phyloP scores from a whole-genome alignment of 208 protist genomes.

The Kentomonas sorsogonicus region DNA sequence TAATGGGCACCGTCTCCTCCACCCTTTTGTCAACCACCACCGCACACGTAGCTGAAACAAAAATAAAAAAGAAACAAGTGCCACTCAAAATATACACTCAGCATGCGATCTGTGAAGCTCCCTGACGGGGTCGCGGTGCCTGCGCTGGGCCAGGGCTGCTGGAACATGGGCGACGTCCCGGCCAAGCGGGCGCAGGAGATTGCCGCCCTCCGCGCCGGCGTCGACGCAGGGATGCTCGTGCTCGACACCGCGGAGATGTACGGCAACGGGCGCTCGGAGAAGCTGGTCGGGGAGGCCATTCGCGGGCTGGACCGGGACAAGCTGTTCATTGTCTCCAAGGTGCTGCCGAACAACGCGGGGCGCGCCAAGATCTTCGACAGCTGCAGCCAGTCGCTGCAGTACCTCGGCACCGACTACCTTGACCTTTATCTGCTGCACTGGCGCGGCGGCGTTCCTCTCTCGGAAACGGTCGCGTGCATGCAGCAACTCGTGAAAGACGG shows the following conservation, averaged over 20 bases:
- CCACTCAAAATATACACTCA: not conserved
- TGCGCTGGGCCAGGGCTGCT: conserved; percentile 36
- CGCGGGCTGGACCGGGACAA: conserved; percentile 45
- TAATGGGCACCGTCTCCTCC: no score
- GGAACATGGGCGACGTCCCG: conserved; percentile 33
- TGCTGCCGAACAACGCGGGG: conserved; percentile 85
- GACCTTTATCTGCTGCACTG: conserved; percentile 92
- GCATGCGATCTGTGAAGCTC: conserved; percentile 14
- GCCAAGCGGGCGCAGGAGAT: conserved; percentile 16
- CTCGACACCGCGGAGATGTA: conserved; percentile 55
- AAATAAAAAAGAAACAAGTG: no score
- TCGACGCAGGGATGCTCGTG: conserved; percentile 34
- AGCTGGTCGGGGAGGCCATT: conserved; percentile 35
- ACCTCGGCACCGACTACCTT: conserved; percentile 69
- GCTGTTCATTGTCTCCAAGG: conserved; percentile 90
- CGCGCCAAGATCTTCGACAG: conserved; percentile 55
- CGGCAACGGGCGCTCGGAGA: conserved; percentile 38
- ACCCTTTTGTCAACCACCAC: no score
- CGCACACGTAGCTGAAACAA: no score
- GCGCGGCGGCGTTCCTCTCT: conserved; percentile 34
- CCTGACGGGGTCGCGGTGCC: conserved; percentile 23
- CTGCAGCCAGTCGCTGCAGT: conserved; percentile 52
- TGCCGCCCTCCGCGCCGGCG: conserved; percentile 24
- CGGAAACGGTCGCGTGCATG: conserved; percentile 81
- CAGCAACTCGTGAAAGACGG: conserved; percentile 63